Evolutionary conservation across 2,329 filamentous ascomycete genomes (phyloP).

Genomic region (Cercospora citrullina): DNA sequence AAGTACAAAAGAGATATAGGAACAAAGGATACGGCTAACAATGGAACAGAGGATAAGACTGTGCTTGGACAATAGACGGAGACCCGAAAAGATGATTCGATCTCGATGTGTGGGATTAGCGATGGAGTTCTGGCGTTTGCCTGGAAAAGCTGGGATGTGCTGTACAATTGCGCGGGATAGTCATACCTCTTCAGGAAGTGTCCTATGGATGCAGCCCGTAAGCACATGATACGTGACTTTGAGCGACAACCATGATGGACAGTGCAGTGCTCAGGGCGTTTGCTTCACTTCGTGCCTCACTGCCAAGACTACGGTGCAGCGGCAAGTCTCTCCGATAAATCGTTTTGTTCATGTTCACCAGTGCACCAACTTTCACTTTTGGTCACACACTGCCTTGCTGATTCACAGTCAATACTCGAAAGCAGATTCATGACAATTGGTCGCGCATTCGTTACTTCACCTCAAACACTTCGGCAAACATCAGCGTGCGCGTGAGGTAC

Average conservation of each 20-base stretch:
- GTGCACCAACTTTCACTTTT: not conserved
- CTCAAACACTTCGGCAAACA: not conserved
- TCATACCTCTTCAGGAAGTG: not conserved
- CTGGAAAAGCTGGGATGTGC: not conserved
- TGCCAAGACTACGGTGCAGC: not conserved
- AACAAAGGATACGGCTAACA: slow-evolving; percentile 5
- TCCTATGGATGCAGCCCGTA: not conserved
- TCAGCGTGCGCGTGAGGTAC: not conserved
- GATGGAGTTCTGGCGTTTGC: slow-evolving; percentile 28
- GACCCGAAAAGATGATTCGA: not conserved
- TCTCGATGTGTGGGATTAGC: slow-evolving; percentile 27
- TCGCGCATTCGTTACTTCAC: not conserved
- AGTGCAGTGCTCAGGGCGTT: not conserved
- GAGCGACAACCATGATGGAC: no score
- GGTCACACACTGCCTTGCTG: not conserved
- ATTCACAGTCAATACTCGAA: not conserved
- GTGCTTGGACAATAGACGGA: slow-evolving; percentile 45
- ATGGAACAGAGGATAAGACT: slow-evolving; percentile 44
- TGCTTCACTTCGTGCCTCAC: not conserved
- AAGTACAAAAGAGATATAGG: slow-evolving; percentile 3
- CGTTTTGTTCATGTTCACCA: not conserved
- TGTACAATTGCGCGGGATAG: not conserved
- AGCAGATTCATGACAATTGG: not conserved
- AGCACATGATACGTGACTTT: not conserved
- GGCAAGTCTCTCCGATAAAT: not conserved